Evolutionary conservation across 768 basidiomycete species (phyloP).

Genomic region (Naganishia randhawae): DNA sequence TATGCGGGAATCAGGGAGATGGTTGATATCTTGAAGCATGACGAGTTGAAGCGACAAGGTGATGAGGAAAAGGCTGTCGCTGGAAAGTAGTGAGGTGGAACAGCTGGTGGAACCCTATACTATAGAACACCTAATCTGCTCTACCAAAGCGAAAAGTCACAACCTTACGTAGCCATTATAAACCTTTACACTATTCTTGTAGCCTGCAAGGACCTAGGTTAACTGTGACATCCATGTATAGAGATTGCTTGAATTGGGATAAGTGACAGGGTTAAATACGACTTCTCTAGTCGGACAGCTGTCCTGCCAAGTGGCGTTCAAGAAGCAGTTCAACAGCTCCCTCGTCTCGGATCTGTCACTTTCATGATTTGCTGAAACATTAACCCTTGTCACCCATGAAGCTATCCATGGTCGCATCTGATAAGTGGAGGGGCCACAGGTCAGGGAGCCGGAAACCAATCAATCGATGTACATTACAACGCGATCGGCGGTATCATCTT

Average conservation of each 20-base stretch:
- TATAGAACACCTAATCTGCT: background rate
- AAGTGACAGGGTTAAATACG: no score
- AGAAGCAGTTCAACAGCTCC: no score
- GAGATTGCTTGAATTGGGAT: background rate
- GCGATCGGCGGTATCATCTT: background rate
- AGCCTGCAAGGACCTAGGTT: background rate
- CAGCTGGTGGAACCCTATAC: background rate
- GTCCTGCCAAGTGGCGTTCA: no score
- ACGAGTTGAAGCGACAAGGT: constrained; percentile 32
- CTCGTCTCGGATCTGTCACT: background rate
- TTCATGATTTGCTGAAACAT: background rate
- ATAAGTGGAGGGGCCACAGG: background rate
- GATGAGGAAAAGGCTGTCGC: constrained; percentile 23
- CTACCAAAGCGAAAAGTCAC: background rate
- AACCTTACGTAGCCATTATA: background rate
- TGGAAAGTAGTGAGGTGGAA: constrained; percentile 4
- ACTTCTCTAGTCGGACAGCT: no score
- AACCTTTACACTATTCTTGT: no score
- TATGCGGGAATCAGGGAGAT: constrained; percentile 24
- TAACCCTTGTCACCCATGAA: no score
- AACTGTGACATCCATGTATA: background rate
- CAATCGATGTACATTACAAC: background rate
- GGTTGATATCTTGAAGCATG: constrained; percentile 31
- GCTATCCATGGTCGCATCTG: constrained; percentile 4
- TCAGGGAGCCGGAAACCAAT: constrained; percentile 1